Evolutionary conservation across 768 basidiomycete genomes (phyloP), one percentile per base, ranked within the genome.

Genomic region (Glaciozyma martinii): DNA sequence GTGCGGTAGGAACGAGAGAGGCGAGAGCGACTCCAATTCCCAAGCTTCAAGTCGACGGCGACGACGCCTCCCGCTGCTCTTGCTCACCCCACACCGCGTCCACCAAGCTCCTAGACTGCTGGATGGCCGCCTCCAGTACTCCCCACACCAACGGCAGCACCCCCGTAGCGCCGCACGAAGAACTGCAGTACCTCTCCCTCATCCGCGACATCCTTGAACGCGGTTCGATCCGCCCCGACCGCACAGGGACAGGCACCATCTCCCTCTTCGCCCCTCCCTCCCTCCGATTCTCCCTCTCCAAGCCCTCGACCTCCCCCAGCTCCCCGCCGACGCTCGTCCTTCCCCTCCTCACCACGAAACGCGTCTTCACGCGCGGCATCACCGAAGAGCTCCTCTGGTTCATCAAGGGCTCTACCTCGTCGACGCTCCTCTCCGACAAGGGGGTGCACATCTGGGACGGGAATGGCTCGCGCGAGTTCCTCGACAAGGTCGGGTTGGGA

Each of bases 391-490:
- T 99, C 1, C 80, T 98, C 10, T 99, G 94, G 94, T 99, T 99
- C 73, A 78, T 95, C 21, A 79, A 80, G 44, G 93, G 94, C 1
- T 81, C 80, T 12, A 97, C 93, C 0, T 90, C 95, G 77, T 84
- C 88, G 0, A 85, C 79, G 8, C 70, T 85, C 0, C 81, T 99
- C 47, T 83, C 85, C 2, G 80, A 82, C 37, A 89, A 89, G 75
- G 91, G 90, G 59, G 83, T 98, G 66, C 88, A 89, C 76, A 98
- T 99, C 72, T 99, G 95, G 95, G 92, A 97, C 75, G 92, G 93
- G 0, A 98, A 99, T 69, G 93, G 90, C 12, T 87, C 87, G 3
- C 83, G 86, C 66, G 87, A 84, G 70, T 98, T 94, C 73, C 78
- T 98, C 33, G 89, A 91, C 74, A 81, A 82, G 63, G 80, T 89